A percentile compares a stretch with the other conserved stretches of the same genome.
These are phyloP conservation scores for Fusarium circinatum DNA, from an alignment of 2,329 filamentous ascomycete species.

Conservation along the genomic window DNA sequence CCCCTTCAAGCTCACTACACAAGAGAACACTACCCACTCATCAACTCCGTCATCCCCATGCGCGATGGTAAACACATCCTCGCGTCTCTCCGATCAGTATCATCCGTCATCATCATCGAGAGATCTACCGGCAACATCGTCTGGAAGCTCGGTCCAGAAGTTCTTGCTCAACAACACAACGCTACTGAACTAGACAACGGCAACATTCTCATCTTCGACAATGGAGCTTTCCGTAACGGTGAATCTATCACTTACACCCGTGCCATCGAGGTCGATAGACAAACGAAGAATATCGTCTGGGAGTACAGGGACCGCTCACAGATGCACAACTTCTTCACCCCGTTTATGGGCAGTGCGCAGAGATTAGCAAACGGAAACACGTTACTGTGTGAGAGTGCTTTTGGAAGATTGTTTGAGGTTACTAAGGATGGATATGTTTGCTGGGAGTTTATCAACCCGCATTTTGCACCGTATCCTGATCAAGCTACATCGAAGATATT, in stretches of 20 bases:
- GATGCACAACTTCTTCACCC: conserved; percentile 46
- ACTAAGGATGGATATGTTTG: conserved; percentile 41
- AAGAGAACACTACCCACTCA: conserved; percentile 46
- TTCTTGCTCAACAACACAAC: conserved; percentile 46
- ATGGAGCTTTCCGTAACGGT: conserved; percentile 44
- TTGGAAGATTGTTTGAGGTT: conserved; percentile 45
- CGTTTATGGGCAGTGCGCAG: conserved; percentile 47
- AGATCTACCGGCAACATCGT: conserved; percentile 42
- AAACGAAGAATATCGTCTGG: conserved; percentile 42
- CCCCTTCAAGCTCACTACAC: conserved; percentile 47
- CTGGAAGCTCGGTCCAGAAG: conserved; percentile 40
- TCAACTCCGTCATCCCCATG: conserved; percentile 45
- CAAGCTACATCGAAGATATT: conserved; percentile 40
- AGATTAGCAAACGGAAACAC: conserved; percentile 44
- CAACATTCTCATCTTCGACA: conserved; percentile 47
- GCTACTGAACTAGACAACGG: conserved; percentile 46
- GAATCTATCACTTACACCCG: conserved; percentile 46
- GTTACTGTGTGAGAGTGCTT: conserved; percentile 43
- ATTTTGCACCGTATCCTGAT: conserved; percentile 43
- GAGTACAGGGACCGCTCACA: conserved; percentile 46
- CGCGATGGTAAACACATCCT: conserved; percentile 44
- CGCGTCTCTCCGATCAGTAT: conserved; percentile 45
- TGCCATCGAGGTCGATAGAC: conserved; percentile 40
- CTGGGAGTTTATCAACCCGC: conserved; percentile 46
- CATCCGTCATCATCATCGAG: conserved; percentile 45